phyloP scores from a whole-genome alignment of 176 grass and related monocot species.

The bread wheat (Triticum aestivum) region DNA sequence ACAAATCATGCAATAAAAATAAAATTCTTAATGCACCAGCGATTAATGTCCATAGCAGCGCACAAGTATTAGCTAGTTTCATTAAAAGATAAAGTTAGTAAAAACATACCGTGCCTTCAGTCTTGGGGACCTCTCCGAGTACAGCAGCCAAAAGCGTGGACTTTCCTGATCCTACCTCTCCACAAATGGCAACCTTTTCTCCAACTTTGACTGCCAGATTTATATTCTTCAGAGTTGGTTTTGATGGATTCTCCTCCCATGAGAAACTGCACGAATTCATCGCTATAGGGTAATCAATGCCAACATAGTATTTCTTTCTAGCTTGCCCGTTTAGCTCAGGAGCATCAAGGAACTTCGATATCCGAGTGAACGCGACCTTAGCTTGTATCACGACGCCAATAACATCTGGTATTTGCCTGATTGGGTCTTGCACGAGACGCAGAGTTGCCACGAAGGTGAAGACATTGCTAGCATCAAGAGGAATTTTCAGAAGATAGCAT shows the following conservation, averaged over 20 bases:
- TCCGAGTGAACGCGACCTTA: slow-evolving; percentile 81
- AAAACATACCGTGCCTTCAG: slow-evolving; percentile 63
- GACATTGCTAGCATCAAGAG: slow-evolving; percentile 82
- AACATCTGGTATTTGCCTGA: slow-evolving; percentile 83
- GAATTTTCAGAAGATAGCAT: slow-evolving; percentile 72
- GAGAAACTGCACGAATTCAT: slow-evolving; percentile 77
- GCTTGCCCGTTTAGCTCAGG: slow-evolving; percentile 55
- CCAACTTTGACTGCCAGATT: slow-evolving; percentile 63
- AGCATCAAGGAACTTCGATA: slow-evolving; percentile 78
- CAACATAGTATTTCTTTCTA: slow-evolving; percentile 32
- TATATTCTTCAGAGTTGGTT: slow-evolving; percentile 65
- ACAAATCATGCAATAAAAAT: background rate
- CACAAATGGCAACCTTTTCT: slow-evolving; percentile 89
- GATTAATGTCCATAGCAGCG: background rate
- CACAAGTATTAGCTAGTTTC: background rate
- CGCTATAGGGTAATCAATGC: slow-evolving; percentile 38
- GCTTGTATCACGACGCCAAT: slow-evolving; percentile 90
- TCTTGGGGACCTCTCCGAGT: slow-evolving; percentile 73
- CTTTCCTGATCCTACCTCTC: slow-evolving; percentile 95
- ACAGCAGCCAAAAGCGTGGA: slow-evolving; percentile 86
- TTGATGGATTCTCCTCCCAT: slow-evolving; percentile 70
- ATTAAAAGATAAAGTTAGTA: background rate
- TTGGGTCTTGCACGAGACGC: slow-evolving; percentile 79
- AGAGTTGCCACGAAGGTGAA: slow-evolving; percentile 92
- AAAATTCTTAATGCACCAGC: background rate